phyloP scores from a whole-genome alignment of 2,329 filamentous ascomycete genomes.

The Sphaerulina musiva region DNA sequence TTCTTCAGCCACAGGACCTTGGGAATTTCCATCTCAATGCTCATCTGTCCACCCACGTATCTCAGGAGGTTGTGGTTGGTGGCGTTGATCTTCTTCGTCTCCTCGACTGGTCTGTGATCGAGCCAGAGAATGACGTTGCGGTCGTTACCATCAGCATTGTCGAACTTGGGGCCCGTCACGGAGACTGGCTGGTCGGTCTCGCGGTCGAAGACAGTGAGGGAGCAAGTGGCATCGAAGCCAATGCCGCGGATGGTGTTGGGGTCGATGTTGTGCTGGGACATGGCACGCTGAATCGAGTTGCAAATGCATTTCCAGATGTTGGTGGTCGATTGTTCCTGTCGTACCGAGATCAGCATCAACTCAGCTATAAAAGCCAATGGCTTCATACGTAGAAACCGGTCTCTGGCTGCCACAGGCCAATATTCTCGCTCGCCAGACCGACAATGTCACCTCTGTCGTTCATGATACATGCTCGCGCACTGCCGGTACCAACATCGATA shows the following conservation, averaged over 20 bases:
- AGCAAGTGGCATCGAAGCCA: constrained; percentile 98
- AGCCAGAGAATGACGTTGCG: constrained; percentile 97
- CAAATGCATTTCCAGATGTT: constrained; percentile 97
- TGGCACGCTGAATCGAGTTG: constrained; percentile 72
- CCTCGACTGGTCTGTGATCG: constrained; percentile 83
- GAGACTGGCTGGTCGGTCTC: constrained; percentile 85
- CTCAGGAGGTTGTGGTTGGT: constrained; percentile 87
- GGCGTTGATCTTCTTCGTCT: constrained; percentile 88
- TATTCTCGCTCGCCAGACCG: constrained; percentile 48
- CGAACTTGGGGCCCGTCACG: constrained; percentile 84
- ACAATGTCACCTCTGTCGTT: constrained; percentile 84
- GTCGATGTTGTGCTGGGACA: constrained; percentile 74
- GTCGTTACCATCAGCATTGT: constrained; percentile 67
- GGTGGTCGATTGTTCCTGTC: constrained; percentile 88
- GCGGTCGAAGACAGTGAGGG: constrained; percentile 79
- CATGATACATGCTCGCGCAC: constrained; percentile 91
- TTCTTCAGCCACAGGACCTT: constrained; percentile 99
- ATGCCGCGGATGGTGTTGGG: constrained; percentile 74
- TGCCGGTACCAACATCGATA: constrained; percentile 94
- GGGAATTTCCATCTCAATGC: constrained; percentile 98
- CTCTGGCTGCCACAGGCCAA: constrained; percentile 49
- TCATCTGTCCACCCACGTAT: constrained; percentile 97
- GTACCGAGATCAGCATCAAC: not conserved
- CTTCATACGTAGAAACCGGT: constrained; percentile 48
- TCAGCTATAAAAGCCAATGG: not conserved